These are phyloP conservation scores for Sambucus nigra DNA, from an alignment of 129 eudicot genomes.

Conservation along the genomic window DNA sequence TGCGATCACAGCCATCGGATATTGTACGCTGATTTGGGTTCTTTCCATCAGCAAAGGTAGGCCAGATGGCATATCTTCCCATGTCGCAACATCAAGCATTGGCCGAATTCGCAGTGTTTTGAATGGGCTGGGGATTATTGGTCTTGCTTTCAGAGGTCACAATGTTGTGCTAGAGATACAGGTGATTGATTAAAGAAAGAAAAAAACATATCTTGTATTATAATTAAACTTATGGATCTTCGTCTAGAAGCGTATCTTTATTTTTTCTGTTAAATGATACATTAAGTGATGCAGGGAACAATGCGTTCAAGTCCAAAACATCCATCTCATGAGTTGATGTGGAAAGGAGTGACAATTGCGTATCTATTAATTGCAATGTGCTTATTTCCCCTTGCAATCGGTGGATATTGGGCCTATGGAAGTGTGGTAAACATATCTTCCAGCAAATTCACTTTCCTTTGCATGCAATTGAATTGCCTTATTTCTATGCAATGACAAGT, in stretches of 20 bases:
- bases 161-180: slow-evolving; percentile 73
- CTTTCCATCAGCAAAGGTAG: slow-evolving; percentile 25
- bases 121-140: slow-evolving; percentile 40
- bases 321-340: slow-evolving; percentile 39
- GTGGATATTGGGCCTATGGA: slow-evolving; percentile 63
- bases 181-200: too few species aligned
- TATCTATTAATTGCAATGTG: slow-evolving; percentile 40
- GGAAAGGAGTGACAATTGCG: slow-evolving; percentile 38
- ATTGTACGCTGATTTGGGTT: slow-evolving; percentile 36
- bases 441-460: background rate
- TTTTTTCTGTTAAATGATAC: too few species aligned
- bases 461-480: too few species aligned
- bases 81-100: slow-evolving; percentile 1
- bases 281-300: slow-evolving; percentile 47
- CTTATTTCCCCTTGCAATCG: slow-evolving; percentile 54
- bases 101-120: slow-evolving; percentile 16
- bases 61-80: slow-evolving; percentile 7
- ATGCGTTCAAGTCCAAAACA: slow-evolving; percentile 26
- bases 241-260: too few species aligned
- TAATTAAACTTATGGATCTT: too few species aligned
- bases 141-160: slow-evolving; percentile 59
- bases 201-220: too few species aligned
- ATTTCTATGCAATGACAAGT: too few species aligned
- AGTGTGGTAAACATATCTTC: slow-evolving; percentile 24
- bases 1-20: slow-evolving; percentile 38